These are phyloP conservation scores for Croton setiger DNA, from an alignment of 441 rosid genomes.

Conservation along the genomic window DNA sequence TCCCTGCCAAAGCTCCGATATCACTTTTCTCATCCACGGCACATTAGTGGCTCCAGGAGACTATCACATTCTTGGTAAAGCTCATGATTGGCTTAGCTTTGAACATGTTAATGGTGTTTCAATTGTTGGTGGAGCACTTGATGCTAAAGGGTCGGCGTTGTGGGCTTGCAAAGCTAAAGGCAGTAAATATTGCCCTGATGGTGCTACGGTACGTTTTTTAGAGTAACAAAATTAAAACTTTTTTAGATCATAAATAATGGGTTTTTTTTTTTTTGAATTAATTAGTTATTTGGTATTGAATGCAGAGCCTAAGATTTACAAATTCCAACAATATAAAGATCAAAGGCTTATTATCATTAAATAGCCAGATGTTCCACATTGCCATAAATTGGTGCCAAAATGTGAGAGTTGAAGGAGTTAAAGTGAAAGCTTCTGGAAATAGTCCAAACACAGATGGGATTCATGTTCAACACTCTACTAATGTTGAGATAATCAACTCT, in stretches of 20 bases:
- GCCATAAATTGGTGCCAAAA: slow-evolving; percentile 5
- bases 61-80: slow-evolving; percentile 27
- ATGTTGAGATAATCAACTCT: not conserved
- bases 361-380: slow-evolving; percentile 10
- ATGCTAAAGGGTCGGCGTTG: slow-evolving; percentile 45
- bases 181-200: slow-evolving; percentile 36
- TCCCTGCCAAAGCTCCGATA: slow-evolving; percentile 9
- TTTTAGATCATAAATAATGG: no score
- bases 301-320: slow-evolving; percentile 9
- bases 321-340: slow-evolving; percentile 13
- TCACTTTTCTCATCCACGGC: slow-evolving; percentile 32
- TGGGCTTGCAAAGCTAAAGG: slow-evolving; percentile 46
- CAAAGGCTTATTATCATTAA: slow-evolving; percentile 2
- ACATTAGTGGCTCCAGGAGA: slow-evolving; percentile 34
- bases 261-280: no score
- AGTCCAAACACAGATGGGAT: slow-evolving; percentile 15
- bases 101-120: slow-evolving; percentile 32
- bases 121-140: slow-evolving; percentile 44
- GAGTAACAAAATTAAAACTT: no score
- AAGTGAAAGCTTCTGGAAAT: not conserved
- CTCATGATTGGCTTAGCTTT: slow-evolving; percentile 35
- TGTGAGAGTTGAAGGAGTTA: slow-evolving; percentile 3
- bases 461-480: slow-evolving; percentile 1
- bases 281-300: not conserved
- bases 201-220: slow-evolving; percentile 42